Conservation (phyloP, 768 basidiomycete genomes). For the Auricularia sp. region DNA sequence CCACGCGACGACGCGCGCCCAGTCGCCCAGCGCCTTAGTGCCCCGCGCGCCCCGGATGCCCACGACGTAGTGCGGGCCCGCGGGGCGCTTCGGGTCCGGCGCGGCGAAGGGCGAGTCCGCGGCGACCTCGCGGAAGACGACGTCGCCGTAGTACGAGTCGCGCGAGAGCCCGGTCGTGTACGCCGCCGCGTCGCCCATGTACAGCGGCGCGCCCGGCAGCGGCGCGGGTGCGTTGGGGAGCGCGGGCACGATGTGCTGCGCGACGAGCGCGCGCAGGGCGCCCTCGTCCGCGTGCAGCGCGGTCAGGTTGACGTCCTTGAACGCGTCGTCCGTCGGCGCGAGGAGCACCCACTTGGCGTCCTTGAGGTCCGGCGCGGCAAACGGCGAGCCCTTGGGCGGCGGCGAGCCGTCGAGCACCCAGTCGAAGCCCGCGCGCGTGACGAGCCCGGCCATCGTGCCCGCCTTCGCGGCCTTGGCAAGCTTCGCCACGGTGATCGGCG, state of each 20-base stretch:
- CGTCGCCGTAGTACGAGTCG: slow-evolving; percentile 61
- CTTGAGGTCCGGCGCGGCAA: slow-evolving; percentile 41
- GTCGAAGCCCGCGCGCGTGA: slow-evolving; percentile 75
- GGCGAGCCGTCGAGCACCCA: slow-evolving; percentile 84
- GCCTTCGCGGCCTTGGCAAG: slow-evolving; percentile 82
- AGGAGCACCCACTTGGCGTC: slow-evolving; percentile 75
- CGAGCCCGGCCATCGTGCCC: slow-evolving; percentile 76
- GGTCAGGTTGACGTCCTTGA: slow-evolving; percentile 79
- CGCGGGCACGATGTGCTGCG: slow-evolving; percentile 64
- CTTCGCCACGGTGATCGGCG: slow-evolving; percentile 82
- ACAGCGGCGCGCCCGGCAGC: slow-evolving; percentile 36
- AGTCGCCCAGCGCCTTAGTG: slow-evolving; percentile 49
- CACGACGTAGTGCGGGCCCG: slow-evolving; percentile 44
- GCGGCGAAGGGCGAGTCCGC: slow-evolving; percentile 10
- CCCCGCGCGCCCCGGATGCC: slow-evolving; percentile 68
- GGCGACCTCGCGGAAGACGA: slow-evolving; percentile 51
- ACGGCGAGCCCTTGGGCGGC: slow-evolving; percentile 60
- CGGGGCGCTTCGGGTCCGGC: slow-evolving; percentile 27
- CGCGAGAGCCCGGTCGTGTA: slow-evolving; percentile 71
- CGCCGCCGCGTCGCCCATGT: slow-evolving; percentile 56
- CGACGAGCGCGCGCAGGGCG: slow-evolving; percentile 47
- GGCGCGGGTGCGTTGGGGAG: slow-evolving; percentile 16
- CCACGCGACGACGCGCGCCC: slow-evolving; percentile 58
- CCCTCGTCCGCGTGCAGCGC: slow-evolving; percentile 48
- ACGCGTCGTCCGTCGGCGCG: slow-evolving; percentile 86